Evolutionary conservation across 768 basidiomycete species (phyloP).

Genomic region (Russula vinacea): DNA sequence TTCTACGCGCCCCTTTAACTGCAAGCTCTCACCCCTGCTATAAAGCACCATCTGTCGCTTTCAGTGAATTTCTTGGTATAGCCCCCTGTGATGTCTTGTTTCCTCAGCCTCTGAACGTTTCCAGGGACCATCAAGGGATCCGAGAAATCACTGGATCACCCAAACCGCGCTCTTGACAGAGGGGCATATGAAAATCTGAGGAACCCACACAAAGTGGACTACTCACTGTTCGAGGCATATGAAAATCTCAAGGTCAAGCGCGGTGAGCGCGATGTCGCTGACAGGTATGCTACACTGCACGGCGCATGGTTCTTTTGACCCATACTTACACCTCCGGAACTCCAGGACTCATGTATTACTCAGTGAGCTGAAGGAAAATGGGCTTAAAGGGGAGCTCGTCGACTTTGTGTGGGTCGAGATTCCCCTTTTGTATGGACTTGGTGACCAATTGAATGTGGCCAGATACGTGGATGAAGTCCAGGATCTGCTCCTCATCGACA

Average conservation of each 20-base stretch:
- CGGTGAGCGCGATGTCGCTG: constrained; percentile 54
- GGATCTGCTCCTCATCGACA: constrained; percentile 66
- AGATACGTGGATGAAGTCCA: constrained; percentile 76
- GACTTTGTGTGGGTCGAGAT: constrained; percentile 51
- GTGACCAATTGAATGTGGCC: not conserved
- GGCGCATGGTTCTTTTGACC: not conserved
- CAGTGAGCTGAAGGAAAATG: constrained; percentile 34
- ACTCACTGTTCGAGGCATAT: constrained; percentile 50
- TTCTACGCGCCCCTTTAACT: constrained; percentile 1
- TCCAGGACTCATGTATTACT: no score
- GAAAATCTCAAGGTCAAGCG: constrained; percentile 42
- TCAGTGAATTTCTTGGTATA: constrained; percentile 60
- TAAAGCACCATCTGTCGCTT: constrained; percentile 60
- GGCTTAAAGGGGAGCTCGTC: constrained; percentile 43
- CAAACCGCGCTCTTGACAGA: constrained; percentile 21
- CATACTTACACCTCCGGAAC: constrained; percentile 1
- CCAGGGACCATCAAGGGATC: constrained; percentile 68
- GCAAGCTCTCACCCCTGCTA: not conserved
- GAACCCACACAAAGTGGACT: not conserved
- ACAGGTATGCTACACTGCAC: constrained; percentile 42
- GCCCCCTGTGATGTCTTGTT: not conserved
- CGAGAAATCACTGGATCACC: constrained; percentile 43
- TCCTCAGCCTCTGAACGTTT: not conserved
- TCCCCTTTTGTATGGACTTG: not conserved
- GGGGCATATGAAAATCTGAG: constrained; percentile 10